Evolutionary conservation across 2,329 filamentous ascomycete species (phyloP), one percentile per base, ranked within the genome.

Genomic region (Trichoderma sp.): DNA sequence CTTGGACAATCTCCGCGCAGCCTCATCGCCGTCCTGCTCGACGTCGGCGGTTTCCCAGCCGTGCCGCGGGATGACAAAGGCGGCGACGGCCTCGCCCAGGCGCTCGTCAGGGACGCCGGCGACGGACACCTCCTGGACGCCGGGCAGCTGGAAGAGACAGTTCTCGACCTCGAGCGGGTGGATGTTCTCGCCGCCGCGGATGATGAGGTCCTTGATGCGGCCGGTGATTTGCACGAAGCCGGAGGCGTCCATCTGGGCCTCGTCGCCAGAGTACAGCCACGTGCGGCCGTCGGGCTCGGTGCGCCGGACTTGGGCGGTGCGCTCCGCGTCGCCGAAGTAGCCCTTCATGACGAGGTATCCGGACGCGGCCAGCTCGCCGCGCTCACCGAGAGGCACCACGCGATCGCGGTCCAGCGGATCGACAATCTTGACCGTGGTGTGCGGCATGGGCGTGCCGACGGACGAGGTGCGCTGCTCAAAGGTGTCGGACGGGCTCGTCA

Each of bases 231-330:
- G 86, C 2, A 97, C 87, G 76, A 93, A 98, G 2, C 94, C 95
- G 32, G 93, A 84, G 5, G 80, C 83, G 70, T 96, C 92, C 86
- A 98, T 96, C 63, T 83, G 81, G 2, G 93, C 95, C 81, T 98
- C 94, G 75, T 99, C 95, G 22, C 95, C 95, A 0, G 91, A 96
- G 79, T 91, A 84, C 91, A 98, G 95, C 94, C 94, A 98, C 54
- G 84, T 86, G 6, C 84, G 19, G 68, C 69, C 37, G 66, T 61
- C 57, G 57, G 87, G 67, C 58, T 86, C 84, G 3, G 70, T 67
- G 5, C 81, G 71, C 22, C 89, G 82, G 5, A 90, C 92, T 75
- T 92, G 90, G 0, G 82, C 81, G 0, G 94, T 97, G 70, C 84
- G 84, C 27, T 77, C 84, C 12, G 85, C 83, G 74, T 96, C 93